Conservation (phyloP, 495 filamentous ascomycete genomes). For the Aspergillus sclerotiicarbonarius region DNA sequence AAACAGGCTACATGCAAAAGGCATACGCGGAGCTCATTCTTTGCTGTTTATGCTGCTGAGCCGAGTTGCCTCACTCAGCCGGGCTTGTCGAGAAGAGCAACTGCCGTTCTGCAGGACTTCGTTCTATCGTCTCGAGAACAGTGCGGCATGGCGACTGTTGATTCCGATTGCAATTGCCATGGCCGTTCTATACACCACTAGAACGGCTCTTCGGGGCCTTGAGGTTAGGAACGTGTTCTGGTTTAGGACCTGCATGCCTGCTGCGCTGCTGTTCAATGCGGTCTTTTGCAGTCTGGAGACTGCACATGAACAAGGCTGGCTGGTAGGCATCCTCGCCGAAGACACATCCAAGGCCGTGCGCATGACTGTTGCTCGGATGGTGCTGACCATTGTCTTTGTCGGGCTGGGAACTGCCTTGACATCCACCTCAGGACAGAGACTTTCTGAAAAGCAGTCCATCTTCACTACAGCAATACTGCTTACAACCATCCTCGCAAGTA, state of each 20-base stretch:
- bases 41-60: constrained; percentile 72
- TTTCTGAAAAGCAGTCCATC: not conserved
- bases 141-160: constrained; percentile 79
- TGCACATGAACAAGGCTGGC: not conserved
- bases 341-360: not conserved
- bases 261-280: constrained; percentile 4
- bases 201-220: not conserved
- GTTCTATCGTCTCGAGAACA: constrained; percentile 60
- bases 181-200: constrained; percentile 68
- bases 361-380: not conserved
- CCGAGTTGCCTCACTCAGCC: constrained; percentile 77
- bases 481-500: constrained; percentile 3
- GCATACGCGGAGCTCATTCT: constrained; percentile 34
- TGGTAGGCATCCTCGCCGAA: not conserved
- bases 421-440: not conserved
- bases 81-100: constrained; percentile 92
- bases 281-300: constrained; percentile 1
- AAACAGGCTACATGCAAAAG: constrained; percentile 53
- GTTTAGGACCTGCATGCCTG: not conserved
- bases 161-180: constrained; percentile 74
- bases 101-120: constrained; percentile 92
- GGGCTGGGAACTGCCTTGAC: not conserved
- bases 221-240: not conserved
- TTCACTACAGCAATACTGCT: constrained; percentile 6
- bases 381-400: not conserved